Base-by-base conservation (phyloP, 2,329 filamentous ascomycete species). In the Didymella segeticola region DNA sequence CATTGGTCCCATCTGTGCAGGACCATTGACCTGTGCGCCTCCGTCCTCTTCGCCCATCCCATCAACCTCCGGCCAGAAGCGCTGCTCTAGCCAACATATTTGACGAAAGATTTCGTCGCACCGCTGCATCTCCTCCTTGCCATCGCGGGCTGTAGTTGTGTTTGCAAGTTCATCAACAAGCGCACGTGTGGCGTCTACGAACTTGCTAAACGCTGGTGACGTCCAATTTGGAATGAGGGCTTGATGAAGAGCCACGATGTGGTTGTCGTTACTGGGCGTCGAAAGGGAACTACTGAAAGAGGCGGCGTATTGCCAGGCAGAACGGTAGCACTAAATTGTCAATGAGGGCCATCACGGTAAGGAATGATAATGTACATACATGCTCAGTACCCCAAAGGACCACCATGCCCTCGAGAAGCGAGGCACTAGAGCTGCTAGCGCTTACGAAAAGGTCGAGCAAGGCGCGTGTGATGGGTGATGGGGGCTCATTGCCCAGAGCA, bases 371-470 rank as follows among this genome's bases (percentile, higher is more conserved):
- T 11, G 3, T 19, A 68, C 76, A 38, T 73, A 79, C 78, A 59
- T 81, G 84, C 74, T 93, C 89, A 1, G 87, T 91, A n/a, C 85
- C 86, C 86, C 88, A 93, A 20, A 92, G 82, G n/a, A 90, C 81
- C 2, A 90, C 82, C 57, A 90, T 79, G 5, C 86, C 88, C 68
- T 91, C 88, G 2, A 92, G 75, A 66, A 90, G 68, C 1, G 75
- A 80, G 2, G 78, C 77, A 7, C 77, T 78, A 0, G 80, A 75
- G 43, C 79, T 79, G 11, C 83, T 78, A 4, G 80, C 80, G n/a
- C 79, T 81, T 50, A 86, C 82, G 4, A 90, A 82, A 17, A 86
- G 73, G 66, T 85, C 83, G n/a, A 84, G 75, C 60, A 85, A 80
- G 6, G 79, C 81, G 43, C 78, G 77, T 0, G 83, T 85, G 31